Base-by-base conservation (phyloP, 2,329 filamentous ascomycete species). In the Gremmenia infestans region DNA sequence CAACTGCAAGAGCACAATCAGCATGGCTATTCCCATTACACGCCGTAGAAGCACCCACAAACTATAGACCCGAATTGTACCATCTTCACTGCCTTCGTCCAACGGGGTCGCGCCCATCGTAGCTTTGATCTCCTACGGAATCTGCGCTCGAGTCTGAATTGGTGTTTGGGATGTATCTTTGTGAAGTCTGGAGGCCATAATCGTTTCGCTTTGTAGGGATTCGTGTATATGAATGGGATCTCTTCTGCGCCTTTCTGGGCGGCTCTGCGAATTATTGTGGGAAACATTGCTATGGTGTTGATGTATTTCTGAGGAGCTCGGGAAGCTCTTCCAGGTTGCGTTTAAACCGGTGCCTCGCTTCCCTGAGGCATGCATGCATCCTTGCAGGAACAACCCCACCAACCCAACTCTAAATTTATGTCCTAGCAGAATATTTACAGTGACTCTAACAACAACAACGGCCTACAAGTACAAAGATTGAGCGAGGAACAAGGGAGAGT, bases 141-240 rank as follows among this genome's bases (percentile, higher is more conserved):
- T 68, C 87, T 86, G 70, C 88, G 85, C 76, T 93, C 89, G 64
- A 91, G 86, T 45, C 84, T 80, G 69, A 92, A 87, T 72, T 92
- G 86, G 67, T 91, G 83, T 71, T 88, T 87, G 48, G 78, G 74
- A 39, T 83, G 83, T 57, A 93, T 79, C 68, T 82, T 81, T 60
- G 78, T 74, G 72, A 93, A 88, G 71, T 91, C 85, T 12, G 89
- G 89, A 55, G 89, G 89, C 89, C 89, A 93, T 61, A 82, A 75
- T 68, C 87, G 88, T 72, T 88, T 86, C 49, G 84, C 81, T 66
- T 76, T 81, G 73, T 82, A 86, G 5, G 80, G 80, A 67, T 83
- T 85, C 58, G 72, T 78, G 60, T 78, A 74, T 22, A 68, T 57
- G 37, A 63, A 65, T 5, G 69, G 63, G 35, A 60, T 54, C 25